These are phyloP conservation scores for Aspergillus heteromorphus DNA, from an alignment of 495 filamentous ascomycete species.

Conservation along the genomic window DNA sequence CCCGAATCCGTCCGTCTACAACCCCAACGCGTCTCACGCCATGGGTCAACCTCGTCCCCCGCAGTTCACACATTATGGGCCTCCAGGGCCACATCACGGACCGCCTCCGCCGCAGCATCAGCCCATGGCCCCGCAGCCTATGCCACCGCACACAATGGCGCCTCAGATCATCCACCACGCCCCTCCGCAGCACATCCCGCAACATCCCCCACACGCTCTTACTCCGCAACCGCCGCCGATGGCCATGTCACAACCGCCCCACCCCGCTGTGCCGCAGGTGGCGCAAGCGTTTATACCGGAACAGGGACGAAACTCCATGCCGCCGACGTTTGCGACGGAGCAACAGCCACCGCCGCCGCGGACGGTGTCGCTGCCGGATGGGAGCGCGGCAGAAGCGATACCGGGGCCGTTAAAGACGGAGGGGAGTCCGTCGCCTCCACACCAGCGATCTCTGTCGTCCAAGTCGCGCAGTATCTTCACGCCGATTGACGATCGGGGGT, in stretches of 20 bases:
- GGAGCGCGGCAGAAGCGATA: slow-evolving; percentile 35
- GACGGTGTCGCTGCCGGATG: slow-evolving; percentile 31
- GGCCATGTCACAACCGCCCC: slow-evolving; percentile 33
- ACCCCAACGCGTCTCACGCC: slow-evolving; percentile 54
- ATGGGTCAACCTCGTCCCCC: slow-evolving; percentile 39
- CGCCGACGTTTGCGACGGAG: slow-evolving; percentile 45
- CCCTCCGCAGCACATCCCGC: slow-evolving; percentile 36
- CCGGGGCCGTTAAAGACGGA: slow-evolving; percentile 34
- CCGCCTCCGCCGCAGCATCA: slow-evolving; percentile 28
- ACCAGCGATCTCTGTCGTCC: slow-evolving; percentile 65
- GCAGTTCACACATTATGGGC: slow-evolving; percentile 45
- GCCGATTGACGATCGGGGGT: slow-evolving; percentile 88
- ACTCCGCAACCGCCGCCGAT: slow-evolving; percentile 32
- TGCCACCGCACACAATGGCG: slow-evolving; percentile 24
- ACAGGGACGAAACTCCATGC: slow-evolving; percentile 50
- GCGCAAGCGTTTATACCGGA: slow-evolving; percentile 66
- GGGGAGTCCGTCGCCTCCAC: slow-evolving; percentile 47
- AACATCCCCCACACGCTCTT: slow-evolving; percentile 33
- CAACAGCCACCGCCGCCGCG: slow-evolving; percentile 38
- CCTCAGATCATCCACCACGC: slow-evolving; percentile 27
- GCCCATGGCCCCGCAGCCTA: slow-evolving; percentile 14
- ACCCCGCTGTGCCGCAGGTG: slow-evolving; percentile 56
- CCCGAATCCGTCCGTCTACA: slow-evolving; percentile 80
- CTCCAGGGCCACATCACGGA: slow-evolving; percentile 36
- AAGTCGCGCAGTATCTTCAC: slow-evolving; percentile 95